A percentile compares a stretch with the other conserved stretches of the same genome.
Evolutionary conservation across 371 early-diverging fungal genomes (phyloP).

Genomic region (Batkoa obscura): DNA sequence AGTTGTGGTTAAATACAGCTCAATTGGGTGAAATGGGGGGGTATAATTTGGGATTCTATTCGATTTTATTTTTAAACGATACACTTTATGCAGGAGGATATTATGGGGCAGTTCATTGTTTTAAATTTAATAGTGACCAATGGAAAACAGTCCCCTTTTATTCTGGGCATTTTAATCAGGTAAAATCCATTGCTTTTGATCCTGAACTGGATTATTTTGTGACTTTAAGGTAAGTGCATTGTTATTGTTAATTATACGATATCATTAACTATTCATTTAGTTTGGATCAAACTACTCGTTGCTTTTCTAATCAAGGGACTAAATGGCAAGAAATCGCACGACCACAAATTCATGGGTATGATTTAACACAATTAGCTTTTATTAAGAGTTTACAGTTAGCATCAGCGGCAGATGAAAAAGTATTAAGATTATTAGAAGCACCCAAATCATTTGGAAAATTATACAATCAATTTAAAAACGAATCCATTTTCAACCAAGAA

Average conservation of each 20-base stretch:
- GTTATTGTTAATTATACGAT: neutral
- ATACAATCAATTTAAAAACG: constrained; percentile 29
- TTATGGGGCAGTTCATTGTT: constrained; percentile 75
- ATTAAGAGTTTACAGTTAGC: constrained; percentile 54
- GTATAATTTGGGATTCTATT: constrained; percentile 60
- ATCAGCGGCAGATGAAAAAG: constrained; percentile 88
- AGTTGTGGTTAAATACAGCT: constrained; percentile 66
- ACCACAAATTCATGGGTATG: constrained; percentile 94
- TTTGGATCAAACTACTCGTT: constrained; percentile 75
- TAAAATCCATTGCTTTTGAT: constrained; percentile 59
- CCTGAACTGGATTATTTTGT: constrained; percentile 51
- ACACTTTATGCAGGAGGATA: constrained; percentile 59
- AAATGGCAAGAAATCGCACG: constrained; percentile 88
- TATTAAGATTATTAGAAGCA: constrained; percentile 74
- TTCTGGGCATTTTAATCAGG: constrained; percentile 11
- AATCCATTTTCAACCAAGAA: too few species aligned
- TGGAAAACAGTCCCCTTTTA: too few species aligned
- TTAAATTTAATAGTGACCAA: constrained; percentile 22
- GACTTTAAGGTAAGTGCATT: constrained; percentile 28
- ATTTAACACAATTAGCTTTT: constrained; percentile 69
- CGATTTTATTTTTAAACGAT: constrained; percentile 48
- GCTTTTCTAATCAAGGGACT: constrained; percentile 29
- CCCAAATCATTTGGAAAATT: constrained; percentile 58
- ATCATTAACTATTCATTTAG: constrained; percentile 15
- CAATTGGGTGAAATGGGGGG: constrained; percentile 89